A percentile compares a stretch with the other conserved stretches of the same genome.
Conservation (phyloP, 1,284 basidiomycete genomes). For the Mixia osmundae region DNA sequence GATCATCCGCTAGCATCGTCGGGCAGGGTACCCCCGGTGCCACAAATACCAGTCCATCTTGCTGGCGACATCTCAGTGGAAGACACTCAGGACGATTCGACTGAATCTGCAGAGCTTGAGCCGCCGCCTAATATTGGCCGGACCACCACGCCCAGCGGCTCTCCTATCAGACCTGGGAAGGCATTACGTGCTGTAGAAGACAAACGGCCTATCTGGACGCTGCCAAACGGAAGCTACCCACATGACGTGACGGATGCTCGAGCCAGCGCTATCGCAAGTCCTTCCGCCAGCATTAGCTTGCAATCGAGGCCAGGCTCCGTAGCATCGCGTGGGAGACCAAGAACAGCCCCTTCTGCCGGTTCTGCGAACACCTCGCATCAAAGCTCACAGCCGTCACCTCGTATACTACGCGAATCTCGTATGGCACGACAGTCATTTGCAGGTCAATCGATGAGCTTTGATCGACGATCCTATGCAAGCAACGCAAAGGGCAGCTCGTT, state of each 20-base stretch:
- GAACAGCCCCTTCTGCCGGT: conserved; percentile 1
- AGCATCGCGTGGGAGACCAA: not conserved
- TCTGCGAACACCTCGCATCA: not conserved
- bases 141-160: too few relatives aligned
- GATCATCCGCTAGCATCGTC: not conserved
- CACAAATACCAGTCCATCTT: not conserved
- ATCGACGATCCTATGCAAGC: not conserved
- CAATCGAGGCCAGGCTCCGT: too few relatives aligned
- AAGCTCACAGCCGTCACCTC: not conserved
- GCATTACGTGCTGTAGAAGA: too few relatives aligned
- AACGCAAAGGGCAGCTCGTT: not conserved
- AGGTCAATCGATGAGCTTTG: not conserved
- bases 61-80: not conserved
- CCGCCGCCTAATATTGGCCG: not conserved
- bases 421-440: not conserved
- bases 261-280: too few relatives aligned
- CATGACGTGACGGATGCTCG: too few relatives aligned
- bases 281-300: too few relatives aligned
- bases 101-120: not conserved
- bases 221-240: too few relatives aligned
- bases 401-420: not conserved
- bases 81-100: not conserved
- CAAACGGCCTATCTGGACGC: too few relatives aligned
- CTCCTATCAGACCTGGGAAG: too few relatives aligned
- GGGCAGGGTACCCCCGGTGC: not conserved